Base-by-base conservation (phyloP, 345 rosid genomes). In the Camelina laxa region DNA sequence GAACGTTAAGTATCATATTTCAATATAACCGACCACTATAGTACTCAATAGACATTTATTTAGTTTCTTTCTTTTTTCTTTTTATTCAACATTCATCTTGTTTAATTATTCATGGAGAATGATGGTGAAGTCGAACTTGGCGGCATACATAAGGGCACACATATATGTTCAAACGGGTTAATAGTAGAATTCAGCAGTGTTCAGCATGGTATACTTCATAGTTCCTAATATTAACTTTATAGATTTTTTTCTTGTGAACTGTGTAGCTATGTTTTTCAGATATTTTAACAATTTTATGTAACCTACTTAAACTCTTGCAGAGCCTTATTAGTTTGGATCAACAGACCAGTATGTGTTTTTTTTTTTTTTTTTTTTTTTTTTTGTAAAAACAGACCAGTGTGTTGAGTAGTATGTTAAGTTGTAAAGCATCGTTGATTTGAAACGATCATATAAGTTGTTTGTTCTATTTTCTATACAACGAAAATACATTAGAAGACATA, bases 71-170 rank as follows among this genome's bases (percentile, higher is more conserved):
- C 27, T 24, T 3, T 24, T 24, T 24, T 24, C 27, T 24, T 24
- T 22, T 24, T 24, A 24, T 24, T 4, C 27, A 24, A 24, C 27
- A 51, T 22, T 61, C 60, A 50, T 72, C 38, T 42, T 9, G n/a
- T 20, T 14, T 33, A 1, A 7, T 24, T 15, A 39, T 38, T 39
- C 21, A 31, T 51, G 45, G 22, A 53, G 2, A 53, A 30, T 63
- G 22, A 62, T 17, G 15, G 56, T 45, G 74, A 33, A 45, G 45
- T 57, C 45, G 65, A 69, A 57, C 45, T 44, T 30, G 65, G 74
- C 20, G 45, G 65, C 65, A 31, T 57, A 16, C 30, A 17, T 27
- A 38, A 54, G 54, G 35, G 61, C 50, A 67, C 41, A 38, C 9
- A 17, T 41, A 55, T 61, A 27, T 15, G 30, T 15, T 51, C 22